Percentiles rank a stretch among this genome's conserved stretches.
phyloP scores from a whole-genome alignment of 352 stramenopile species.

The Globisporangium heterothallicum region DNA sequence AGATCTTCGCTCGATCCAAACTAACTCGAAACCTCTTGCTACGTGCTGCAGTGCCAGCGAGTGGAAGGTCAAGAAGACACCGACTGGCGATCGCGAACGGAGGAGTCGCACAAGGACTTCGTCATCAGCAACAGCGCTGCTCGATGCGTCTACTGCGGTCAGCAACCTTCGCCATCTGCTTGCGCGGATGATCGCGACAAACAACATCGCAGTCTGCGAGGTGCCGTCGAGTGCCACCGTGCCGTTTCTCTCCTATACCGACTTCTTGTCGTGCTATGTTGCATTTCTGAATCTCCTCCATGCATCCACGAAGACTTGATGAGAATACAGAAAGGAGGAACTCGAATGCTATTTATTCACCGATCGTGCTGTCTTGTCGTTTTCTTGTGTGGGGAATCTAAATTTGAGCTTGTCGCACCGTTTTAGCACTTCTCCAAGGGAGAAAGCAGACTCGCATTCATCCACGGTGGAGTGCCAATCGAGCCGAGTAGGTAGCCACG shows the following conservation, averaged over 20 bases:
- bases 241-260: slow-evolving; percentile 55
- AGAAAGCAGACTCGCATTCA: no score
- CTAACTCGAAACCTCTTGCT: no score
- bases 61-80: slow-evolving; percentile 11
- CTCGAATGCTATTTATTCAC: neutral
- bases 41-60: slow-evolving; percentile 16
- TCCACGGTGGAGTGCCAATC: no score
- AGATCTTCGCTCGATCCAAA: no score
- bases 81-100: neutral
- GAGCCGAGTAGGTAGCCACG: no score
- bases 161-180: slow-evolving; percentile 38
- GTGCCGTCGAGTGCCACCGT: slow-evolving; percentile 25
- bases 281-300: slow-evolving; percentile 32
- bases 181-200: slow-evolving; percentile 27
- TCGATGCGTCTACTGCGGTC: slow-evolving; percentile 11
- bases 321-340: neutral
- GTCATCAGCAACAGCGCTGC: neutral
- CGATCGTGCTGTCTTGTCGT: neutral
- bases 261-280: slow-evolving; percentile 60
- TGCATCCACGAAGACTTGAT: slow-evolving; percentile 2
- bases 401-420: no score
- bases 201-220: slow-evolving; percentile 18
- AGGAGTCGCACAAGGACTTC: neutral
- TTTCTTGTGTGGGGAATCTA: no score
- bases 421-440: no score